Evolutionary conservation across 176 grass and related monocot species (phyloP).

Genomic region (Rhynchospora tenuis): DNA sequence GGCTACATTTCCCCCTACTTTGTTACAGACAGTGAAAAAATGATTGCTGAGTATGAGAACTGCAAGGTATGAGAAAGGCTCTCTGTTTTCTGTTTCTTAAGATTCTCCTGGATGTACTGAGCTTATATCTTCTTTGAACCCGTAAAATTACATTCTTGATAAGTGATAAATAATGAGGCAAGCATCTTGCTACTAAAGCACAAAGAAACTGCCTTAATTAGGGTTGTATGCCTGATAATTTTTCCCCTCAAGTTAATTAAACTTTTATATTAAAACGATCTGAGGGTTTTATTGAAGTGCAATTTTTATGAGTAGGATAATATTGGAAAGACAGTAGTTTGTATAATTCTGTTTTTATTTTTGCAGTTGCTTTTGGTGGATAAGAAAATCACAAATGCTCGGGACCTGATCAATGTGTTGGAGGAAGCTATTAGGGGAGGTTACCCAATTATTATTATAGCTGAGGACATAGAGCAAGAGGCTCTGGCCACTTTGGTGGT

Average conservation of each 20-base stretch:
- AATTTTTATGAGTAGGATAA: too few relatives aligned
- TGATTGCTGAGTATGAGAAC: slow-evolving; percentile 87
- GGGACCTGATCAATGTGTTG: slow-evolving; percentile 86
- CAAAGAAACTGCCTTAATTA: not conserved
- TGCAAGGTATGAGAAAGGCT: slow-evolving; percentile 55
- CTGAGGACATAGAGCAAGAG: slow-evolving; percentile 98
- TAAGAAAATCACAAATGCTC: slow-evolving; percentile 88
- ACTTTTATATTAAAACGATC: not conserved
- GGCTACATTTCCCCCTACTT: slow-evolving; percentile 98
- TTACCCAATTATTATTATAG: slow-evolving; percentile 78
- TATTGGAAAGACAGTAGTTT: too few relatives aligned
- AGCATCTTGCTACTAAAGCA: not conserved
- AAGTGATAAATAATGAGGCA: not conserved
- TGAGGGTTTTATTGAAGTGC: not conserved
- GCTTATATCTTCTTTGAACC: not conserved
- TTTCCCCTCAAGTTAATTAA: not conserved
- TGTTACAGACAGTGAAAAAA: slow-evolving; percentile 96
- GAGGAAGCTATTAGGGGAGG: slow-evolving; percentile 86
- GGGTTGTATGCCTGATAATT: not conserved
- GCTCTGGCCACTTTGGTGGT: slow-evolving; percentile 93
- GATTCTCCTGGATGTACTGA: not conserved
- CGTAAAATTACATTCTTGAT: not conserved
- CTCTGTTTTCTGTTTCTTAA: not conserved
- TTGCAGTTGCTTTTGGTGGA: slow-evolving; percentile 83
- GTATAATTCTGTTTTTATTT: slow-evolving; percentile 12